phyloP scores from a whole-genome alignment of 345 rosid species.

The Excoecaria agallocha region DNA sequence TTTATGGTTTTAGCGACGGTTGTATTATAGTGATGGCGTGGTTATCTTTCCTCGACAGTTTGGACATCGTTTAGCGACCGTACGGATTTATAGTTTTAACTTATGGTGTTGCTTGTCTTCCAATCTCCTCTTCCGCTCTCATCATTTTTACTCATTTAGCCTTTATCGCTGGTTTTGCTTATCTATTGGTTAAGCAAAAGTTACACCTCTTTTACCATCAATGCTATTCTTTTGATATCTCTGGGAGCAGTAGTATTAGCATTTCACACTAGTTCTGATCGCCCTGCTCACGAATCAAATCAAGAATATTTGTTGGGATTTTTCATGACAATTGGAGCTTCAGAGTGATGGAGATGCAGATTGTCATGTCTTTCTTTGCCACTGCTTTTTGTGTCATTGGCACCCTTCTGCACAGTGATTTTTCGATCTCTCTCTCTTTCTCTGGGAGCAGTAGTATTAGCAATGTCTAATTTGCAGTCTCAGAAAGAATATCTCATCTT shows the following conservation, averaged over 20 bases:
- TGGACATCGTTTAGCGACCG: too few species aligned
- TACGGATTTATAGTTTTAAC: too few species aligned
- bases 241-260: too few species aligned
- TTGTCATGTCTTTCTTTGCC: constrained; percentile 33
- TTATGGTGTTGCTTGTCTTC: constrained; percentile 21
- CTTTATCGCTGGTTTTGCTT: constrained; percentile 21
- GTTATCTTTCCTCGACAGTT: too few species aligned
- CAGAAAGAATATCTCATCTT: too few species aligned
- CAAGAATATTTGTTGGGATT: constrained; percentile 18
- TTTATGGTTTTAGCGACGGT: too few species aligned
- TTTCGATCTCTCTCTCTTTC: too few species aligned
- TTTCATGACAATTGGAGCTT: constrained; percentile 27
- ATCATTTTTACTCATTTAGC: constrained; percentile 24
- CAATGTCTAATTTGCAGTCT: not conserved
- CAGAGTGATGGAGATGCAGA: constrained; percentile 34
- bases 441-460: too few species aligned
- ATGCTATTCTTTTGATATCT: too few species aligned
- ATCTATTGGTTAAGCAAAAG: constrained; percentile 20
- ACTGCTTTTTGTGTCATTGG: constrained; percentile 26
- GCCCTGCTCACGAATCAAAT: constrained; percentile 17
- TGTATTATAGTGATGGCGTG: too few species aligned
- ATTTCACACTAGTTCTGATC: constrained; percentile 22
- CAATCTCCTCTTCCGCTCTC: constrained; percentile 22
- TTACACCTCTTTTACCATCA: constrained; percentile 18
- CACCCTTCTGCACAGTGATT: constrained; percentile 18